These are phyloP conservation scores for Seiridium unicorne DNA, from an alignment of 2,329 filamentous ascomycete species.

Conservation along the genomic window DNA sequence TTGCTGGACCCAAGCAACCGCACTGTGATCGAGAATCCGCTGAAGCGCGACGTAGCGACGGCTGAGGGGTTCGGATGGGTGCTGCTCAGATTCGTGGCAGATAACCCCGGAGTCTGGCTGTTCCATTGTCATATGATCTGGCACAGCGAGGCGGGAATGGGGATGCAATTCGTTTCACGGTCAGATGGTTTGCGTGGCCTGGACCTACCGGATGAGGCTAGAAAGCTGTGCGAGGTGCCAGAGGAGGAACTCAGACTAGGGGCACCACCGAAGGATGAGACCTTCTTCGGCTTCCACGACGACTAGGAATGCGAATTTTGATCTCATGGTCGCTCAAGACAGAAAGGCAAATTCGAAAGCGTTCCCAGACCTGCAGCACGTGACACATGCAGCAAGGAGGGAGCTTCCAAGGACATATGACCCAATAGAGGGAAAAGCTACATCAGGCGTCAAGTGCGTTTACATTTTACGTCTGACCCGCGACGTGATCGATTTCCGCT, in stretches of 20 bases:
- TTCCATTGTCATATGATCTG: conserved; percentile 39
- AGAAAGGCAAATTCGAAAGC: not conserved
- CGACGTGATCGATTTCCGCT: too few species aligned
- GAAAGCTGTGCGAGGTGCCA: conserved; percentile 40
- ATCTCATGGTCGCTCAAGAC: too few species aligned
- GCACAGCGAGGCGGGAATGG: conserved; percentile 37
- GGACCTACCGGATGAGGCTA: conserved; percentile 42
- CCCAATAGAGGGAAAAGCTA: too few species aligned
- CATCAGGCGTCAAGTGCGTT: too few species aligned
- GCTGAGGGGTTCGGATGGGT: conserved; percentile 50
- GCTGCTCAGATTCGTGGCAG: conserved; percentile 44
- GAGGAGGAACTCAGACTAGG: conserved; percentile 46
- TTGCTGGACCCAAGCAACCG: conserved; percentile 32
- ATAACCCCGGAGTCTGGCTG: conserved; percentile 46
- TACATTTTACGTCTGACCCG: too few species aligned
- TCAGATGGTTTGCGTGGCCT: conserved; percentile 41
- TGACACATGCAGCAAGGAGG: too few species aligned
- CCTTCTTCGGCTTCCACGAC: conserved; percentile 36
- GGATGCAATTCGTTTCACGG: conserved; percentile 40
- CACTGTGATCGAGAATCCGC: conserved; percentile 34
- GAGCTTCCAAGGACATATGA: too few species aligned
- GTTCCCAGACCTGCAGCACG: too few species aligned
- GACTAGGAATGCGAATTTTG: conserved; percentile 7
- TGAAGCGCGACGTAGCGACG: conserved; percentile 43
- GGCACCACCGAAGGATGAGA: conserved; percentile 45